Evolutionary conservation across 768 basidiomycete genomes (phyloP), one percentile per base, ranked within the genome.

Genomic region (Lentinula sp.): DNA sequence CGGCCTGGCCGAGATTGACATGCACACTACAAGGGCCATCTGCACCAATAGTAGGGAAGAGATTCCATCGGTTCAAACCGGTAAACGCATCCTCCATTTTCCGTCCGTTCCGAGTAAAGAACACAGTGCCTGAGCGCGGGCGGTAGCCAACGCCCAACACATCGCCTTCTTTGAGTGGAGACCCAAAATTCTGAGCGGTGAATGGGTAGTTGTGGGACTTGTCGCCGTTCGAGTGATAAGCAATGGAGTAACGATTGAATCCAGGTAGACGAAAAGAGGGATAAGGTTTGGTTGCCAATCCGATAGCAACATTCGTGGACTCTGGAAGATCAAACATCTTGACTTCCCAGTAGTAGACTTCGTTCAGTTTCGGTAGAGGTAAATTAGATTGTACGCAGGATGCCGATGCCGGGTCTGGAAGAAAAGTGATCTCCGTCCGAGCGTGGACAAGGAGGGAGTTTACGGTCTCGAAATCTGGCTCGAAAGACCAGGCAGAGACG

Each of bases 331-430:
- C 97, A 70, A 95, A 98, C 91, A 98, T 92, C 77, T 99, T 99
- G 63, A 94, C 91, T 71, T 99, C 97, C 92, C 93, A 99, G 71
- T 99, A 99, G 71, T 99, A 99, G 11, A 98, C 95, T 72, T 98
- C 97, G 75, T 99, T 99, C 54, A 98, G 80, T 70, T 98, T 98
- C 11, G 97, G 97, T 3, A 99, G 78, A 2, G 97, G 97, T 9
- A 99, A 80, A 71, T 98, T 99, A 54, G 94, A 96, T 76, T 98
- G 93, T 9, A 99, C 97, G 62, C 85, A 93, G 11, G 96, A 95
- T 2, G 93, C 89, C 18, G 94, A 93, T 34, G 92, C 89, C 23
- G 97, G 95, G 69, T 95, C 90, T n/a, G 92, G 88, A 62, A 99
- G 88, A 76, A 99, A 99, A 5, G 95, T 97, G 67, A 99, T 90